These are phyloP conservation scores for Neospermospora avenae DNA, from an alignment of 2,329 filamentous ascomycete species.

Conservation along the genomic window DNA sequence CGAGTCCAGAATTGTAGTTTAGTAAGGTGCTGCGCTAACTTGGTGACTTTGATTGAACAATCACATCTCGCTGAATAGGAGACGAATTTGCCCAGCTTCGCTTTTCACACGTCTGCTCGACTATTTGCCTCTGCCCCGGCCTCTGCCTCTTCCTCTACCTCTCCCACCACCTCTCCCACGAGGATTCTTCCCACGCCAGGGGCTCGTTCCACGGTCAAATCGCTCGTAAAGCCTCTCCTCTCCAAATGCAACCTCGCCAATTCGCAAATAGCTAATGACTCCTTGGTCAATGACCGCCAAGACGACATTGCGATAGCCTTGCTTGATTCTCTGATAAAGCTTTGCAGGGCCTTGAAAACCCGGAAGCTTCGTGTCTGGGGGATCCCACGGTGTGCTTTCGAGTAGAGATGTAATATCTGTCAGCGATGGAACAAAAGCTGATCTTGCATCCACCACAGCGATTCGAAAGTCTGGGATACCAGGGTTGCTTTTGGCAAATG, in stretches of 20 bases:
- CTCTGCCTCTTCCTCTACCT: conserved; percentile 34
- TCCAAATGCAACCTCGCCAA: conserved; percentile 77
- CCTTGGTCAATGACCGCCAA: conserved; percentile 88
- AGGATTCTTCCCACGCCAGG: conserved; percentile 37
- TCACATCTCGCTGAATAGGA: no score
- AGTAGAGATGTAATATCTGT: conserved; percentile 69
- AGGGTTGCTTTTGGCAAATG: conserved; percentile 77
- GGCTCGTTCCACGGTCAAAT: conserved; percentile 39
- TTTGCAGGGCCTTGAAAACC: conserved; percentile 41
- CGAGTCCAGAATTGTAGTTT: no score
- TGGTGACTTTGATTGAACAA: no score
- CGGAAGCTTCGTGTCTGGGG: conserved; percentile 42
- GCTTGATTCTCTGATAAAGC: conserved; percentile 75
- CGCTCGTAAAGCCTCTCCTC: conserved; percentile 69
- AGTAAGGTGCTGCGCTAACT: no score
- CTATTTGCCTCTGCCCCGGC: conserved; percentile 2
- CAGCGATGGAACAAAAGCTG: conserved; percentile 68
- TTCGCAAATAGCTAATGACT: conserved; percentile 79
- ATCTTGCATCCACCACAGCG: conserved; percentile 73
- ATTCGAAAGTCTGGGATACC: conserved; percentile 80
- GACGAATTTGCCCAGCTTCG: no score
- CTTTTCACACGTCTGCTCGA: not conserved
- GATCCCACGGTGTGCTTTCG: conserved; percentile 67
- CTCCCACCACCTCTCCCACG: conserved; percentile 31
- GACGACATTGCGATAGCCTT: conserved; percentile 80